Percentiles rank a stretch among this genome's conserved stretches.
Evolutionary conservation across 768 basidiomycete species (phyloP).

Genomic region (Royoungia palumana): DNA sequence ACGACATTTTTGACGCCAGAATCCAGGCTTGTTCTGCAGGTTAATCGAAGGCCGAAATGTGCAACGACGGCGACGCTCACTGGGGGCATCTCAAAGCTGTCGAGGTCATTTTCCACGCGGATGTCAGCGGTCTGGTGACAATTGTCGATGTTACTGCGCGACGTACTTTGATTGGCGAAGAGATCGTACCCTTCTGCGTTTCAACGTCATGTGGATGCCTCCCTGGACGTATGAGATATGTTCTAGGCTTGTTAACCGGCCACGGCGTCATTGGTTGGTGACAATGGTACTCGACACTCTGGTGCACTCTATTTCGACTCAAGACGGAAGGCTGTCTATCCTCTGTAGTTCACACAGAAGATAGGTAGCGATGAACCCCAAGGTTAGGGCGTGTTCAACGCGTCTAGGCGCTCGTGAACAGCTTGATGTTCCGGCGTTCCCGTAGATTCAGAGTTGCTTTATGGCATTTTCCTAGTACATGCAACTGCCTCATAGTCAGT

Average conservation of each 20-base stretch:
- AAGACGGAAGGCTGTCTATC: constrained; percentile 11
- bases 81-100: background rate
- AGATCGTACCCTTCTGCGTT: constrained; percentile 15
- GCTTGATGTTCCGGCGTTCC: background rate
- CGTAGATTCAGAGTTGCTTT: background rate
- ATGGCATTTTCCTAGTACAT: constrained; percentile 10
- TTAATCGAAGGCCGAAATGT: background rate
- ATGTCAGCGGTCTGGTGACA: constrained; percentile 2
- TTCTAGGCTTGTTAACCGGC: constrained; percentile 1
- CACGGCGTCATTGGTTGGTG: background rate
- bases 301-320: constrained; percentile 1
- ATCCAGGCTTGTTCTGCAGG: background rate
- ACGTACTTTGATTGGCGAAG: background rate
- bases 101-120: background rate
- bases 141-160: constrained; percentile 13
- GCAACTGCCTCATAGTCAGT: constrained; percentile 17
- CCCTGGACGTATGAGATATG: background rate
- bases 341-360: background rate
- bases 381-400: constrained; percentile 18
- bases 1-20: constrained; percentile 16
- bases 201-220: background rate
- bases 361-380: constrained; percentile 4
- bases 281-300: background rate
- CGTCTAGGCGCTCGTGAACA: constrained; percentile 14
- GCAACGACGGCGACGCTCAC: constrained; percentile 6